These are phyloP conservation scores for Coprinopsis marcescibilis DNA, from an alignment of 768 basidiomycete species.

Conservation along the genomic window DNA sequence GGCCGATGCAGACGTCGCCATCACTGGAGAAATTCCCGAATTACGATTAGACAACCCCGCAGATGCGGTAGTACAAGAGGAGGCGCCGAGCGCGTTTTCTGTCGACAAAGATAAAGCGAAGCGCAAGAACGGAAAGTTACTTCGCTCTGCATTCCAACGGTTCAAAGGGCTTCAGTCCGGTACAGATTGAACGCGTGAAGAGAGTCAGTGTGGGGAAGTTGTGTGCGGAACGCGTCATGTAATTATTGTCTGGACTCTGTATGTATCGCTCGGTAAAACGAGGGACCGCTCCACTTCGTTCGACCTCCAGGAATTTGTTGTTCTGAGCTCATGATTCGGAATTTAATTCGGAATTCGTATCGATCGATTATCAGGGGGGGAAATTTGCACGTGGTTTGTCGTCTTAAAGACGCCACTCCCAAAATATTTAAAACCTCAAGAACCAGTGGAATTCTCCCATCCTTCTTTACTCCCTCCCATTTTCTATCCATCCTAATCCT, in stretches of 20 bases:
- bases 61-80: neutral
- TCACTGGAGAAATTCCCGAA: neutral
- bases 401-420: constrained; percentile 24
- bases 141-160: constrained; percentile 33
- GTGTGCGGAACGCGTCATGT: no score
- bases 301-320: no score
- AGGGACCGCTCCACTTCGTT: no score
- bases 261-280: neutral
- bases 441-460: constrained; percentile 11
- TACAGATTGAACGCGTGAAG: constrained; percentile 15
- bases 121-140: constrained; percentile 23
- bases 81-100: neutral
- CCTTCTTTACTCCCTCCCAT: constrained; percentile 22
- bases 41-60: neutral
- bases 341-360: constrained; percentile 26
- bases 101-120: constrained; percentile 1
- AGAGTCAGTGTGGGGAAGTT: neutral
- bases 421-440: constrained; percentile 16
- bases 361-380: constrained; percentile 19
- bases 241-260: neutral
- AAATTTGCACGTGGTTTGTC: constrained; percentile 30
- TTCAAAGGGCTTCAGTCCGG: constrained; percentile 23
- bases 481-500: no score
- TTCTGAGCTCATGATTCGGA: no score
- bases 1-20: neutral